A percentile compares a stretch with the other conserved stretches of the same genome.
Conservation (phyloP, 129 eudicot genomes). For the Logfia minima region DNA sequence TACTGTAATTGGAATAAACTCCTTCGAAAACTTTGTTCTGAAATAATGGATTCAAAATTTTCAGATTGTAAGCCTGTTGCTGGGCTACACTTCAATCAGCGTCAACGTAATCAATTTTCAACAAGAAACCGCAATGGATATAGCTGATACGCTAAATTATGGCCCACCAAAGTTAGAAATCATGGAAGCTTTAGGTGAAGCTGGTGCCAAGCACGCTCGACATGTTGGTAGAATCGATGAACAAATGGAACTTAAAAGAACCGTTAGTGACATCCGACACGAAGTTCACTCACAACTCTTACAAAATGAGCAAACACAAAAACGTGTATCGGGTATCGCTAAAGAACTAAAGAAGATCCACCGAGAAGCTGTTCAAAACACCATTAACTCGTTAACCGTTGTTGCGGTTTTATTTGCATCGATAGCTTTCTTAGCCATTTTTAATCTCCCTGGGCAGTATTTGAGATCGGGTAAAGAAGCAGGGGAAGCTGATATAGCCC, state of each 20-base stretch:
- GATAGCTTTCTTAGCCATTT: constrained; percentile 86
- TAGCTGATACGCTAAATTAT: constrained; percentile 77
- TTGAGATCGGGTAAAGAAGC: constrained; percentile 35
- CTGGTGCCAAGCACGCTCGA: constrained; percentile 80
- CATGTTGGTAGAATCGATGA: constrained; percentile 70
- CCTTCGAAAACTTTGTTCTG: not conserved
- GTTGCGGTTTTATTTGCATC: constrained; percentile 92
- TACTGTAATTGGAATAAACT: not conserved
- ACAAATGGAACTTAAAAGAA: constrained; percentile 71
- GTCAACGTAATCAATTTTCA: constrained; percentile 72
- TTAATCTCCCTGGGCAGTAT: constrained; percentile 82
- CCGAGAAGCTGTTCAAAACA: constrained; percentile 88
- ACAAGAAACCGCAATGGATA: constrained; percentile 91
- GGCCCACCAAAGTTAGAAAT: constrained; percentile 73
- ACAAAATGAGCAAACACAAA: constrained; percentile 87
- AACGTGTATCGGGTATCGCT: constrained; percentile 88
- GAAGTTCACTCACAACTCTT: constrained; percentile 92
- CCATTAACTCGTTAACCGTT: constrained; percentile 86
- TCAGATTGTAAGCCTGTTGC: constrained; percentile 68
- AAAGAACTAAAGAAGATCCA: constrained; percentile 84
- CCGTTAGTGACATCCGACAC: constrained; percentile 89
- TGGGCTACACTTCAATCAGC: constrained; percentile 59
- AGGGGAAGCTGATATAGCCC: constrained; percentile 60
- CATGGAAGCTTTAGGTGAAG: constrained; percentile 63
- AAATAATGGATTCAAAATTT: constrained; percentile 7